Conservation (phyloP, 192 early-diverging fungal genomes). For the Mortierella antarctica region DNA sequence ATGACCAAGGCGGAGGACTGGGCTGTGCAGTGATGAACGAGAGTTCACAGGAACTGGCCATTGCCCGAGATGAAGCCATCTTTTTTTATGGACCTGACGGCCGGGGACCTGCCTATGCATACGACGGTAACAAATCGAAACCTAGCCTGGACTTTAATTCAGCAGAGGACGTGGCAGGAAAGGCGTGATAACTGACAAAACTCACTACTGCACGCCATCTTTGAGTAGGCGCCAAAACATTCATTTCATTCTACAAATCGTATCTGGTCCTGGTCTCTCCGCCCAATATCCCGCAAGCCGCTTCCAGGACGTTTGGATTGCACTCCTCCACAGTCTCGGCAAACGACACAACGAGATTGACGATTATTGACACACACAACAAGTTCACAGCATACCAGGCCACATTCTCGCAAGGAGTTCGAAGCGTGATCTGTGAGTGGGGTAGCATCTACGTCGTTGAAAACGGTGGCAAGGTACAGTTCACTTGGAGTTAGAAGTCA, state of each 20-base stretch:
- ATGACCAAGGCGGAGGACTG: slow-evolving; percentile 84
- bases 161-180: slow-evolving; percentile 22
- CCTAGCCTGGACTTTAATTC: slow-evolving; percentile 29
- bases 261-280: slow-evolving; percentile 80
- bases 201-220: slow-evolving; percentile 31
- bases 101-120: slow-evolving; percentile 90
- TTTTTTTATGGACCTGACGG: slow-evolving; percentile 95
- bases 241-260: slow-evolving; percentile 75
- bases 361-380: slow-evolving; percentile 91
- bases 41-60: slow-evolving; percentile 76
- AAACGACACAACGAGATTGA: slow-evolving; percentile 67
- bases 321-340: slow-evolving; percentile 33
- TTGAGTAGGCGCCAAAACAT: slow-evolving; percentile 70
- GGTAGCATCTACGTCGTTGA: slow-evolving; percentile 90
- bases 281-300: slow-evolving; percentile 54
- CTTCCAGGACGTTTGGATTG: slow-evolving; percentile 54
- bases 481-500: neutral
- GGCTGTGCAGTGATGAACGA: slow-evolving; percentile 82
- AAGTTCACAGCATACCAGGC: slow-evolving; percentile 93
- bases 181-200: slow-evolving; percentile 45
- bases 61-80: slow-evolving; percentile 90
- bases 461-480: slow-evolving; percentile 71
- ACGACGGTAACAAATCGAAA: slow-evolving; percentile 71
- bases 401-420: slow-evolving; percentile 75
- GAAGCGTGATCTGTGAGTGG: slow-evolving; percentile 87